Evolutionary conservation across 495 filamentous ascomycete species (phyloP), one percentile per base, ranked within the genome.

Genomic region (Penicillium samsonianum): DNA sequence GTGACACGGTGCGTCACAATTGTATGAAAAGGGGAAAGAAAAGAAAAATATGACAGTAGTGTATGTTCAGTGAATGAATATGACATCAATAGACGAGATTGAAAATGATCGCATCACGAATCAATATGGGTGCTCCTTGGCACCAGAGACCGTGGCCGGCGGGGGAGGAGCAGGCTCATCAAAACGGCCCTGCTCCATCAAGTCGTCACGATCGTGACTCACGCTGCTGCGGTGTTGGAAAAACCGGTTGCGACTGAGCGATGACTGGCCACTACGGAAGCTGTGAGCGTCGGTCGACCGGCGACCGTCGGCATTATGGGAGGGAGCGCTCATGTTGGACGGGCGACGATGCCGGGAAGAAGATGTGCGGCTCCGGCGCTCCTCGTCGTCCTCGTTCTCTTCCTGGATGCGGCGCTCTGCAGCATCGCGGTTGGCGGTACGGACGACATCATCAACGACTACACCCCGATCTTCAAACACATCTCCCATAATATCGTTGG

Each of bases 401-500:
- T 80, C 77, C 28, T 75, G 68, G 42, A 80, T 77, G 50, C 77
- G 78, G 16, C 75, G 75, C 45, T 76, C 75, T 11, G 69, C 64
- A 4, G 73, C 60, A 31, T 78, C 68, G 28, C 76, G 76, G 60
- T 80, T 79, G 33, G 70, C 50, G 3, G 61, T 67, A 33, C 73
- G 73, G 49, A 75, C 67, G 35, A 76, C 65, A 23, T 72, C 65
- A 48, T 78, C 73, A 31, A 79, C 51, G 12, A 69, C 73, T 12
- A 65, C 59, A 48, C 37, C 50, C 50, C 71, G 76, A 55, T 84
- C 82, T 53, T 87, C 84, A 63, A 84, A 89, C 4, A 91, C 80
- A 61, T 92, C 89, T 49, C 83, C 87, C 65, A 84, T 82, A 31
- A 87, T 65, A 59, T 89, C 87, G 35, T 75, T 79, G 10, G 82